Conservation (phyloP, 2,329 filamentous ascomycete genomes). For the Sodiomyces alkalinus region DNA sequence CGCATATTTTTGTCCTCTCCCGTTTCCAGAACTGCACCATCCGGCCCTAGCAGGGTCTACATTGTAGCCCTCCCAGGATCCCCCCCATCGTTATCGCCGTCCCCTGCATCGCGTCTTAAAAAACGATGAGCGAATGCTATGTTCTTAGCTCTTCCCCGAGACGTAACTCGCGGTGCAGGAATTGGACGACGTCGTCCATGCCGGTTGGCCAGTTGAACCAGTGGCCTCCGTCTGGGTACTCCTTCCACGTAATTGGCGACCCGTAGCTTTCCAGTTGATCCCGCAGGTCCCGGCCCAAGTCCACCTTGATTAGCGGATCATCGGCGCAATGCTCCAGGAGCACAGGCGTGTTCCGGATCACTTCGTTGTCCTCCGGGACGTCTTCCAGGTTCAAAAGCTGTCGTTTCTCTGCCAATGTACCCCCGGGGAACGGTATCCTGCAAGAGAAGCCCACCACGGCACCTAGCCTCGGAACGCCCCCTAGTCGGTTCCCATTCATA, state of each 20-base stretch:
- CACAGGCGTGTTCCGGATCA: constrained; percentile 25
- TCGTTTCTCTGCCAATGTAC: constrained; percentile 16
- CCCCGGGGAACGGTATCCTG: constrained; percentile 19
- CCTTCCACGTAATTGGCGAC: constrained; percentile 21
- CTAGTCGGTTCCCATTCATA: no score
- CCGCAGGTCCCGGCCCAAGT: constrained; percentile 18
- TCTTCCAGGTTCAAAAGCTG: constrained; percentile 14
- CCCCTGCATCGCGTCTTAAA: no score
- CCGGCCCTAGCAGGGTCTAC: no score
- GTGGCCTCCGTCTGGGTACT: constrained; percentile 26
- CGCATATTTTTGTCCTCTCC: no score
- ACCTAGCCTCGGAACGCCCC: constrained; percentile 9
- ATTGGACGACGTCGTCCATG: constrained; percentile 23
- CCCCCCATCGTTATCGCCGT: background rate
- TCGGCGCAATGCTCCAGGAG: constrained; percentile 29
- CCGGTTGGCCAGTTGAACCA: constrained; percentile 28
- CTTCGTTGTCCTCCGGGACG: constrained; percentile 11
- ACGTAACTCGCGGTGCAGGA: constrained; percentile 11
- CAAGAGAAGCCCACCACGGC: constrained; percentile 24
- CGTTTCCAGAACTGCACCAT: no score
- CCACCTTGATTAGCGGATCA: constrained; percentile 23
- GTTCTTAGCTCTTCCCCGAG: background rate
- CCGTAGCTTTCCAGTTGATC: constrained; percentile 21
- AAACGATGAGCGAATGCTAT: no score
- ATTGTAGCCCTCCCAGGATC: no score